Conservation (phyloP, 2,329 filamentous ascomycete genomes). For the Davidsoniella virescens region DNA sequence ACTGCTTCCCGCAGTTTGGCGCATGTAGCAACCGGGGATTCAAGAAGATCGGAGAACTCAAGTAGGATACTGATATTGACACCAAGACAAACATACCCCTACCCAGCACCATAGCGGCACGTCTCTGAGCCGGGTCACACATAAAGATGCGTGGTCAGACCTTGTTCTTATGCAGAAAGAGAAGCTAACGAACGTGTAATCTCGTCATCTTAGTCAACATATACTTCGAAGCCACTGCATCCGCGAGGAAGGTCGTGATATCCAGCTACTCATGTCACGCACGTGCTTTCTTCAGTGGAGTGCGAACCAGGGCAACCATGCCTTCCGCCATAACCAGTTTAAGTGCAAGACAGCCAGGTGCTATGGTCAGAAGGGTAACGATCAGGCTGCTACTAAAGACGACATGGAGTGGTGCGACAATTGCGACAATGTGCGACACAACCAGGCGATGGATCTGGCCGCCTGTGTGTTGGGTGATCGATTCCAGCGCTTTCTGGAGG, state of each 20-base stretch:
- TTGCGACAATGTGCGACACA: not conserved
- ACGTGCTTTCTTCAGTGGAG: not conserved
- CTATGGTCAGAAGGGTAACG: not conserved
- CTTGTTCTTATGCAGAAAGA: too few species aligned
- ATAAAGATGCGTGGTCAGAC: not conserved
- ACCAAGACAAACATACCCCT: not conserved
- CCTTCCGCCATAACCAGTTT: not conserved
- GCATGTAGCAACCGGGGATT: slow-evolving; percentile 1
- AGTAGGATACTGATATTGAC: not conserved
- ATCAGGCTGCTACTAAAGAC: not conserved
- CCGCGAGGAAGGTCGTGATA: not conserved
- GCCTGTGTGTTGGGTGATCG: not conserved
- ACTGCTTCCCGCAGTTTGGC: not conserved
- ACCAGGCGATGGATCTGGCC: not conserved
- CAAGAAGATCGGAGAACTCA: slow-evolving; percentile 2
- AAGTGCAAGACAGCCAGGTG: not conserved
- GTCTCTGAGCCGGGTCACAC: too few species aligned
- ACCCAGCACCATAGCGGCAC: not conserved
- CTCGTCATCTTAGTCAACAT: not conserved
- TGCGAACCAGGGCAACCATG: not conserved
- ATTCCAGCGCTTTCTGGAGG: not conserved
- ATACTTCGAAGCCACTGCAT: not conserved
- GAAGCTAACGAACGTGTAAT: not conserved
- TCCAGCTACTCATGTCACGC: not conserved
- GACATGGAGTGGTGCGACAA: not conserved